phyloP scores from a whole-genome alignment of 179 eudicot species.

The Gypsophila paniculata region DNA sequence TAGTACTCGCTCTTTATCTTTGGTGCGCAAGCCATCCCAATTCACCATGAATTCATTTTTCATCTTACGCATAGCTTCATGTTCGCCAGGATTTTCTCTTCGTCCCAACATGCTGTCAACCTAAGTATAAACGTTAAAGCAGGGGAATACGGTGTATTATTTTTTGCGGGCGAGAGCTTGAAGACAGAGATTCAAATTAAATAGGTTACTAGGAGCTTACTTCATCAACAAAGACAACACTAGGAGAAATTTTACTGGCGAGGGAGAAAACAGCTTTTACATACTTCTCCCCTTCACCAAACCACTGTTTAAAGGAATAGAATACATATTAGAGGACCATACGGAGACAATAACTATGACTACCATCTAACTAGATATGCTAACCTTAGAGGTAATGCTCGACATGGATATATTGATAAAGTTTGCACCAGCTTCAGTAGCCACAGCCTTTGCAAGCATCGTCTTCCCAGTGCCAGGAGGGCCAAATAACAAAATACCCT shows the following conservation, averaged over 20 bases:
- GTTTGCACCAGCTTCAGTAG: slow-evolving; percentile 95
- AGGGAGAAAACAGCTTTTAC: slow-evolving; percentile 91
- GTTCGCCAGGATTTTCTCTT: slow-evolving; percentile 92
- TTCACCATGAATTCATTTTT: slow-evolving; percentile 96
- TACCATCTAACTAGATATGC: slow-evolving; percentile 5
- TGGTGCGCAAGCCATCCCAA: slow-evolving; percentile 95
- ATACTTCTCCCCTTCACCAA: slow-evolving; percentile 93
- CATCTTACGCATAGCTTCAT: slow-evolving; percentile 98
- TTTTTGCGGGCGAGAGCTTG: neutral
- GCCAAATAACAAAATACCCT: slow-evolving; percentile 87
- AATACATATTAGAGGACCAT: slow-evolving; percentile 7
- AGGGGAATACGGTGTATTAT: neutral
- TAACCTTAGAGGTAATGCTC: slow-evolving; percentile 80
- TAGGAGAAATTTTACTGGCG: slow-evolving; percentile 87
- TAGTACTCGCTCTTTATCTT: slow-evolving; percentile 83
- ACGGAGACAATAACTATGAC: neutral
- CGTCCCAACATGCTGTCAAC: slow-evolving; percentile 97
- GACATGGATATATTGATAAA: slow-evolving; percentile 93
- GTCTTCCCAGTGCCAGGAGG: slow-evolving; percentile 98
- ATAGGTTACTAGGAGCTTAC: slow-evolving; percentile 36
- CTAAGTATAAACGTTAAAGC: slow-evolving; percentile 27
- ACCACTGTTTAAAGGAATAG: slow-evolving; percentile 51
- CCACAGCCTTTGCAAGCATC: slow-evolving; percentile 97
- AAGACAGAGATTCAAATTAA: neutral
- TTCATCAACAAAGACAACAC: slow-evolving; percentile 94